Percentiles rank a stretch among this genome's conserved stretches.
phyloP scores from a whole-genome alignment of 305 asterid species.

The Stenogyne calaminthoides region DNA sequence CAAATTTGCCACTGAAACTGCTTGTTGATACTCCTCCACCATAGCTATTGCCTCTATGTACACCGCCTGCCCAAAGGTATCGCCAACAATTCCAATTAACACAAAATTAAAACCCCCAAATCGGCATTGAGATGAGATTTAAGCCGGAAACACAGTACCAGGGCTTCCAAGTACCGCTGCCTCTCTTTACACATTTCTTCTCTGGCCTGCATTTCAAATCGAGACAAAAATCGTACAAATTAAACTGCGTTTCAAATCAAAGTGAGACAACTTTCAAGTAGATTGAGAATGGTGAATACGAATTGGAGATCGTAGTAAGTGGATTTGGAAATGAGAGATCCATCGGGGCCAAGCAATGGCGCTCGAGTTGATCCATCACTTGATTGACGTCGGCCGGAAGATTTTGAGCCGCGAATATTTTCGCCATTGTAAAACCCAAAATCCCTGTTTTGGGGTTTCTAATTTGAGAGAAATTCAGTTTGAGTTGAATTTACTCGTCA shows the following conservation, averaged over 20 bases:
- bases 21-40: slow-evolving; percentile 96
- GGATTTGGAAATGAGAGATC: slow-evolving; percentile 91
- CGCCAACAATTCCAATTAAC: slow-evolving; percentile 17
- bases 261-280: not conserved
- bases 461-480: slow-evolving; percentile 6
- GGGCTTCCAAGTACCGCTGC: slow-evolving; percentile 84
- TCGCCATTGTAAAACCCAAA: slow-evolving; percentile 40
- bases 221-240: not conserved
- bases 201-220: slow-evolving; percentile 70
- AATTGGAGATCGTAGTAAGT: slow-evolving; percentile 78
- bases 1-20: slow-evolving; percentile 66
- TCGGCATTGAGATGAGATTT: not conserved
- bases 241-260: not conserved
- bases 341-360: slow-evolving; percentile 94
- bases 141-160: slow-evolving; percentile 48
- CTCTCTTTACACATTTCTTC: slow-evolving; percentile 96
- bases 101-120: slow-evolving; percentile 1
- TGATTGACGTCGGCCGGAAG: slow-evolving; percentile 67
- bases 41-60: slow-evolving; percentile 82
- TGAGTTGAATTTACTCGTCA: slow-evolving; percentile 13
- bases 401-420: slow-evolving; percentile 52
- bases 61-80: slow-evolving; percentile 54
- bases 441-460: not conserved
- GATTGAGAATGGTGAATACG: slow-evolving; percentile 40
- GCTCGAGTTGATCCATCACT: slow-evolving; percentile 89